Percentiles rank a stretch among this genome's conserved stretches.
Evolutionary conservation across 371 early-diverging fungal species (phyloP).

Genomic region (Mucor lusitanicus): DNA sequence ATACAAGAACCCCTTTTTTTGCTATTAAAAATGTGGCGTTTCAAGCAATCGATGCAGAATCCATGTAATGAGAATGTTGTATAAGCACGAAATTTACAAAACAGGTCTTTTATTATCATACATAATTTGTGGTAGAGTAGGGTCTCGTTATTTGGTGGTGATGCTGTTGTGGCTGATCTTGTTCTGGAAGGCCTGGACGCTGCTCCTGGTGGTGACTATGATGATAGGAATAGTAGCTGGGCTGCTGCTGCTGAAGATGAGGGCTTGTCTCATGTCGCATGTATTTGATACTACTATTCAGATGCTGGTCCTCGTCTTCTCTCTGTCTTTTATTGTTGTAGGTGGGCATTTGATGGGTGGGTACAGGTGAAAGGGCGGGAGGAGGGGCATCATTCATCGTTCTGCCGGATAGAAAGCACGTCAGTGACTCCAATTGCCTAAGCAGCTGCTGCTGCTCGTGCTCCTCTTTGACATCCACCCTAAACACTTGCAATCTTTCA

Average conservation of each 20-base stretch:
- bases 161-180: neutral
- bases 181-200: neutral
- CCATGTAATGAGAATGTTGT: neutral
- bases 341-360: neutral
- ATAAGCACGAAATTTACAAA: neutral
- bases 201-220: neutral
- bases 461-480: slow-evolving; percentile 17
- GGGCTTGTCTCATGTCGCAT: neutral
- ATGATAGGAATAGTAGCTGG: neutral
- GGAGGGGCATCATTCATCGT: neutral
- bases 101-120: neutral
- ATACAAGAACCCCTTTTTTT: neutral
- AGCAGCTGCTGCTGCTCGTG: slow-evolving; percentile 1
- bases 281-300: neutral
- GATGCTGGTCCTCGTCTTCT: neutral
- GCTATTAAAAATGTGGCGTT: neutral
- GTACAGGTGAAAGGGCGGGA: slow-evolving; percentile 1
- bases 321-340: slow-evolving; percentile 3
- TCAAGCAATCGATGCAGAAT: neutral
- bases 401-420: slow-evolving; percentile 21
- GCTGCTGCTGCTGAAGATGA: neutral
- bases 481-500: slow-evolving; percentile 31
- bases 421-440: slow-evolving; percentile 22
- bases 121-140: neutral
- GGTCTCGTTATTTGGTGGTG: neutral